Evolutionary conservation across 257 asterid species (phyloP), one percentile per base, ranked within the genome.

Genomic region (Solanum infundibuliforme): DNA sequence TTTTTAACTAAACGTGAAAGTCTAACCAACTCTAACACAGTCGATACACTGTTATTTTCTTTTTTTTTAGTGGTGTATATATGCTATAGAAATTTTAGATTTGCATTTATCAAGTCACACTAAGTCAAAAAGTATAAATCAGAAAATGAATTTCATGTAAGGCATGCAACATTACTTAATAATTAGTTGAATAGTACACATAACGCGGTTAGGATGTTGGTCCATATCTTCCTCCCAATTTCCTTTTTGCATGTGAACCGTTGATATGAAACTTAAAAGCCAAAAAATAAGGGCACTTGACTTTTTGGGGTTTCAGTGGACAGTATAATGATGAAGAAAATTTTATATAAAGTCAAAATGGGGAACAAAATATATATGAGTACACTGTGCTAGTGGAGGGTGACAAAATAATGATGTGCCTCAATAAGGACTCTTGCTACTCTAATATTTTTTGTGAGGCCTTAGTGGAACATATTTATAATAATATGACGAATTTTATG

Each of bases 311-410:
- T n/a, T 76, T 41, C 66, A 89, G 90, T 90, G 93, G 90, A 76
- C 81, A 43, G 29, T 83, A 87, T 84, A 46, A 55, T 75, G 60
- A 55, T 75, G 60, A 85, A 36, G 83, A 2, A 81, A 79, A 4
- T 27, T 76, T 32, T 36, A 88, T 36, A 89, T 32, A 43, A 87
- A 87, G 92, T 91, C 94, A 92, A 88, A 84, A 84, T 87, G 87
- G 89, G 86, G 52, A 38, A 29, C 60, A 46, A 21, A 34, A 88
- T 65, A 58, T 60, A 60, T 60, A 21, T 21, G 82, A 72, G 69
- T 88, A 62, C 75, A 86, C n/a, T 76, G 72, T 66, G 83, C n/a
- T 58, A 89, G 92, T 89, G 91, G 92, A 88, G 88, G 65, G 84
- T 92, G 92, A 91, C 91, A 88, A 81, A 83, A 86, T 73, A 87